Conservation (phyloP, 2,329 filamentous ascomycete species). For the Fusarium miscanthi region DNA sequence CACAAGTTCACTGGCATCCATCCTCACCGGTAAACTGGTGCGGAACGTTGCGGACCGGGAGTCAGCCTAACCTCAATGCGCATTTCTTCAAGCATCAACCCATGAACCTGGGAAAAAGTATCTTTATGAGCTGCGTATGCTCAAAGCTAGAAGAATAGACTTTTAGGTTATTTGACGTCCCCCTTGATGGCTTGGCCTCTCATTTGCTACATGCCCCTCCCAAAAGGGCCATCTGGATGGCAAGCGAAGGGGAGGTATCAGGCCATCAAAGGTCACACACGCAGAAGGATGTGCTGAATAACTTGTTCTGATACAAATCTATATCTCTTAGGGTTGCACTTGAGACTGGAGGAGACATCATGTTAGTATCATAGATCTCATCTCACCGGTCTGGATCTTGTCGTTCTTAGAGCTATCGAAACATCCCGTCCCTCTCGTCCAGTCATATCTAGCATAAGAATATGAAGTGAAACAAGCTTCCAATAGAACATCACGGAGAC, state of each 20-base stretch:
- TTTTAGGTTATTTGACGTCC: conserved; percentile 34
- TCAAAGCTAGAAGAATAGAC: conserved; percentile 25
- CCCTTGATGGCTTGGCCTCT: not conserved
- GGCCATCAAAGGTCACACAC: conserved; percentile 34
- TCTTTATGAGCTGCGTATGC: not conserved
- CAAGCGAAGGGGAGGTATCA: conserved; percentile 19
- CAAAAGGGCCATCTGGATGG: conserved; percentile 19
- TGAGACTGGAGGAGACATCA: not conserved
- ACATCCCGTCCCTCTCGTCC: not conserved
- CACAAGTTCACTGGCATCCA: not conserved
- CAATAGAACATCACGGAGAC: conserved; percentile 3
- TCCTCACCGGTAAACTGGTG: not conserved
- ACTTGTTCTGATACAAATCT: conserved; percentile 22
- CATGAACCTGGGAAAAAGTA: conserved; percentile 18
- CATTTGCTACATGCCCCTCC: conserved; percentile 18
- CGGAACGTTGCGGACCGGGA: conserved; percentile 33
- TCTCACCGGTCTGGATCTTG: conserved; percentile 26
- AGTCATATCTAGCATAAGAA: not conserved
- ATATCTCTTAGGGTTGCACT: conserved; percentile 26
- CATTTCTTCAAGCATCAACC: conserved; percentile 5
- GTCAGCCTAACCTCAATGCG: not conserved
- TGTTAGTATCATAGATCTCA: conserved; percentile 35
- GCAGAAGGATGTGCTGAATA: conserved; percentile 6
- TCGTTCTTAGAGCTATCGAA: not conserved
- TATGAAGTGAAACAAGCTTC: not conserved